phyloP scores from a whole-genome alignment of 768 basidiomycete genomes.

The Cyathus striatus region DNA sequence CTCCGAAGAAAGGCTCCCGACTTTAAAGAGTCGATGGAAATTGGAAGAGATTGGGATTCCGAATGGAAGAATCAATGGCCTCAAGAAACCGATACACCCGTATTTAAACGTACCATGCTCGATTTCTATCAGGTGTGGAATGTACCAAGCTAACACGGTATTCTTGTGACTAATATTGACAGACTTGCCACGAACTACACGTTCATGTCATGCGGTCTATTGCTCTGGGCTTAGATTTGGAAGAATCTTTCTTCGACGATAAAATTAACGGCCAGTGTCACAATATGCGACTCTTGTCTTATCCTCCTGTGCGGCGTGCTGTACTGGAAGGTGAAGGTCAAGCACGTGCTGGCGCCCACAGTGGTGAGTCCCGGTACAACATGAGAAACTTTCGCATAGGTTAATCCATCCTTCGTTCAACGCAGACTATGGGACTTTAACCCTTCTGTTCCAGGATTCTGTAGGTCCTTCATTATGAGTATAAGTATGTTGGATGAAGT shows the following conservation, averaged over 20 bases:
- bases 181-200: conserved; percentile 77
- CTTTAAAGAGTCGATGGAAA: conserved; percentile 84
- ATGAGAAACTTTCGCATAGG: not conserved
- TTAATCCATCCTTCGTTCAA: not conserved
- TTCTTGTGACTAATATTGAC: conserved; percentile 7
- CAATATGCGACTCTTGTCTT: conserved; percentile 76
- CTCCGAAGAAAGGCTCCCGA: conserved; percentile 76
- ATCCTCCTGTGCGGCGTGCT: conserved; percentile 66
- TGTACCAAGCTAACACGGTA: no score
- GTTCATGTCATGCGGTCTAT: conserved; percentile 78
- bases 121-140: conserved; percentile 59
- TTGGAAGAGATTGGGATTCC: conserved; percentile 79
- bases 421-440: conserved; percentile 76
- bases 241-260: conserved; percentile 70
- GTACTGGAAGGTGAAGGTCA: conserved; percentile 60
- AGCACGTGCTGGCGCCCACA: conserved; percentile 80
- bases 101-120: conserved; percentile 69
- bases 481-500: not conserved
- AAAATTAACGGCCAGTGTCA: conserved; percentile 75
- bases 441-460: conserved; percentile 75
- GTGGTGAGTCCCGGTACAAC: conserved; percentile 34
- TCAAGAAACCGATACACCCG: conserved; percentile 50
- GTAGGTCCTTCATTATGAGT: conserved; percentile 23
- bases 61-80: conserved; percentile 83
- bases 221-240: conserved; percentile 71